Evolutionary conservation across 768 basidiomycete species (phyloP).

Genomic region (Lactarius indigo): DNA sequence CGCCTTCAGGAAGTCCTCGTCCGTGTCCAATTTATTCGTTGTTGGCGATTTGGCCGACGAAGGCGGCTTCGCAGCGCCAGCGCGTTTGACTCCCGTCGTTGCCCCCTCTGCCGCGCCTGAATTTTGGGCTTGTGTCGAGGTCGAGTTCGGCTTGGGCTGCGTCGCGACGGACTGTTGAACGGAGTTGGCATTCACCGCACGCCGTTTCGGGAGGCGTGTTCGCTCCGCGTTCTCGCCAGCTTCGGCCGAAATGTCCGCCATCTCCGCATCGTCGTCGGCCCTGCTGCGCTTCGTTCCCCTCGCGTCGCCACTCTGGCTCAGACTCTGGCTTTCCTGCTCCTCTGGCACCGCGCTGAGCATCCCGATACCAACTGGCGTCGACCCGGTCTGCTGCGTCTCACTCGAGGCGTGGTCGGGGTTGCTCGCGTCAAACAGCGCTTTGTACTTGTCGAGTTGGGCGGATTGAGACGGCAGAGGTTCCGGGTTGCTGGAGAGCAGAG

Average conservation of each 20-base stretch:
- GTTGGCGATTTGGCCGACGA: neutral
- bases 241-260: neutral
- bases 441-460: slow-evolving; percentile 25
- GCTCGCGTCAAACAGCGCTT: slow-evolving; percentile 24
- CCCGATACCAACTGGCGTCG: neutral
- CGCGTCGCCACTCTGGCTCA: neutral
- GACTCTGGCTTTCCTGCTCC: slow-evolving; percentile 14
- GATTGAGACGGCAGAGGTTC: neutral
- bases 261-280: neutral
- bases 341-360: slow-evolving; percentile 12
- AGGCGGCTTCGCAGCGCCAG: neutral
- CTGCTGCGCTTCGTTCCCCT: slow-evolving; percentile 20
- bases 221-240: neutral
- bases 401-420: slow-evolving; percentile 21
- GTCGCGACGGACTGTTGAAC: neutral
- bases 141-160: neutral
- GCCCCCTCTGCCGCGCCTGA: neutral
- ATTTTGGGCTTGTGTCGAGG: neutral
- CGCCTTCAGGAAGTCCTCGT: slow-evolving; percentile 61
- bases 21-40: slow-evolving; percentile 42
- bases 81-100: neutral
- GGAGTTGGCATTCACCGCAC: slow-evolving; percentile 5
- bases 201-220: slow-evolving; percentile 10
- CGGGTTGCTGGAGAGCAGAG: neutral
- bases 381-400: slow-evolving; percentile 5